Evolutionary conservation across 163 green algal species (phyloP).

Genomic region (Scenedesmus sp.): DNA sequence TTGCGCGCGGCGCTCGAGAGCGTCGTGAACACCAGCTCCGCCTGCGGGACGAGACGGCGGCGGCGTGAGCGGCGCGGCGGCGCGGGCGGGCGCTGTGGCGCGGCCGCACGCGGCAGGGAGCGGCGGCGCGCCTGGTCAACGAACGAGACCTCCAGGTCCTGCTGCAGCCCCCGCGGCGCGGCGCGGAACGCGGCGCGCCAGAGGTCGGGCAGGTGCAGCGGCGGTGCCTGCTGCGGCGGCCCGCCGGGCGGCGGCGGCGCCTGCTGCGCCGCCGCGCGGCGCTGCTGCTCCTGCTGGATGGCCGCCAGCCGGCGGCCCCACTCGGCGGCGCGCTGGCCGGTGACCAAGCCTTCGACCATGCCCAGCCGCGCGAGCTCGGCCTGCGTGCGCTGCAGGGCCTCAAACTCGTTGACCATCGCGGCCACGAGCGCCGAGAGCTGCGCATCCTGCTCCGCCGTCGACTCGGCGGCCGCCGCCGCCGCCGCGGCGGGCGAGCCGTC

Average conservation of each 20-base stretch:
- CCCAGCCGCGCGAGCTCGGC: conserved; percentile 43
- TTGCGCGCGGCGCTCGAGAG: conserved; percentile 76
- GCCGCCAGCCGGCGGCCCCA: background rate
- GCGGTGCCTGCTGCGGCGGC: background rate
- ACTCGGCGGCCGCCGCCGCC: background rate
- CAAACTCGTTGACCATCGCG: conserved; percentile 42
- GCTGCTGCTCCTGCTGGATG: background rate
- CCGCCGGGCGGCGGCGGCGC: background rate
- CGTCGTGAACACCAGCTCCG: conserved; percentile 99
- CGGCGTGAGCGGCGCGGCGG: background rate
- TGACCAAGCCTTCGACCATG: conserved; percentile 37
- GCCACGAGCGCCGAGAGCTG: background rate
- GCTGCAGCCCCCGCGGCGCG: conserved; percentile 18
- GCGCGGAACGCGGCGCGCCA: conserved; percentile 25
- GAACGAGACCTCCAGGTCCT: conserved; percentile 60
- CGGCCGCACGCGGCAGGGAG: background rate
- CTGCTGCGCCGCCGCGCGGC: background rate
- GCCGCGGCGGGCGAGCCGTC: background rate
- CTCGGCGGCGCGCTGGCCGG: background rate
- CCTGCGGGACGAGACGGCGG: conserved; percentile 33
- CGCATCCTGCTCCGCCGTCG: background rate
- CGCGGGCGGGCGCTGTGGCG: background rate
- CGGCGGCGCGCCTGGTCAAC: conserved; percentile 48
- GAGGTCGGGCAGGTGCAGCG: conserved; percentile 12
- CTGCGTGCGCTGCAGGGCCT: conserved; percentile 37